Evolutionary conservation across 768 basidiomycete genomes (phyloP), one percentile per base, ranked within the genome.

Genomic region (Phaeolepiota aurea): DNA sequence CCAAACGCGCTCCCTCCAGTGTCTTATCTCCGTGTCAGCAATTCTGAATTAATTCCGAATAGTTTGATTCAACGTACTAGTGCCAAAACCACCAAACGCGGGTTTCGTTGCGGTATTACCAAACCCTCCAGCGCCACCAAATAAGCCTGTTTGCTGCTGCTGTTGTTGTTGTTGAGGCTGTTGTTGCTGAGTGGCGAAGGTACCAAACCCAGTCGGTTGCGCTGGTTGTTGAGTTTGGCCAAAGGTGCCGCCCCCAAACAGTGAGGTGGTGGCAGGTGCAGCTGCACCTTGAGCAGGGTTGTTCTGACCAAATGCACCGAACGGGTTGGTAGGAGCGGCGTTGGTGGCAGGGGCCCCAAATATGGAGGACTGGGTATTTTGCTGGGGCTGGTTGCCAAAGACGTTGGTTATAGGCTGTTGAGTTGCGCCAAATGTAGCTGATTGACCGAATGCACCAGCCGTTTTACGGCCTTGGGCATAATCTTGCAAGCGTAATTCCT

Each of bases 401-500:
- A 69, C 47, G 41, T 58, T 55, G 7, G 69, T 63, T 3, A 66
- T 50, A 13, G 72, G 42, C 37, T 62, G 69, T 55, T 62, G 71
- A 30, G 71, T 44, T 44, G 65, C 46, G 40, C 74, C 71, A 48
- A 76, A 77, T 3, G 68, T 54, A 37, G 69, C 53, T 42, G 72
- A 51, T 58, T 70, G 70, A 15, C 74, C 75, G 56, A 87, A 89
- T 32, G 73, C 70, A 38, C 68, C 62, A 9, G 79, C 81, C 10
- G 80, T 78, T 61, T 88, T 88, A 13, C 85, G 74, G 37, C 75
- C 76, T 54, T 85, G 82, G 16, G 66, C 58, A 45, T 88, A 87
- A 54, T 88, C 86, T 74, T 87, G 83, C 16, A 74, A 41, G 34
- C 84, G 78, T 25, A 87, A 56, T 71, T 88, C 86, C 83, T 87